Conservation (phyloP, 108 stramenopile genomes). For the Mediolabrus comicus region DNA sequence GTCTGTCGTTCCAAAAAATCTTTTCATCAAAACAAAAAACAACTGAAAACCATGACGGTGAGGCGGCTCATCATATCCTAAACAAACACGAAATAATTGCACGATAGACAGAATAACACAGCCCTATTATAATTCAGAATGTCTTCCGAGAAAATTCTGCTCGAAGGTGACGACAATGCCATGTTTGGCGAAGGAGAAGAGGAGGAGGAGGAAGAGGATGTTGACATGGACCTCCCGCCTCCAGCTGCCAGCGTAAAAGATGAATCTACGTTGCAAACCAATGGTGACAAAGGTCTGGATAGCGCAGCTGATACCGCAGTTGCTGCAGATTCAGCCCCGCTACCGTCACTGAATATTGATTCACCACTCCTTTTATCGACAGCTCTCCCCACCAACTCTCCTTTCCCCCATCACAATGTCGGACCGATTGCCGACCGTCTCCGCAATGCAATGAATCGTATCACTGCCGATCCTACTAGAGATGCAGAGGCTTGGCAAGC, state of each 20-base stretch:
- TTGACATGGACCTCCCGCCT: slow-evolving; percentile 6
- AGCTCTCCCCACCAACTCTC: slow-evolving; percentile 42
- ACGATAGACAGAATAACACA: too few relatives aligned
- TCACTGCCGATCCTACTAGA: slow-evolving; percentile 51
- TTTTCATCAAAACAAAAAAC: too few relatives aligned
- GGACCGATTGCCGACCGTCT: slow-evolving; percentile 76
- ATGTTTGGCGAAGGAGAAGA: slow-evolving; percentile 44
- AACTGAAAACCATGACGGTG: too few relatives aligned
- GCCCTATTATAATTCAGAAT: background rate
- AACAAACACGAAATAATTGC: too few relatives aligned
- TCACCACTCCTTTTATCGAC: slow-evolving; percentile 38
- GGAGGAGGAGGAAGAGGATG: slow-evolving; percentile 43
- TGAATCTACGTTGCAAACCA: background rate
- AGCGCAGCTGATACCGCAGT: background rate
- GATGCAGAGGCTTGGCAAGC: slow-evolving; percentile 89
- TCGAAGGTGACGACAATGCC: slow-evolving; percentile 36
- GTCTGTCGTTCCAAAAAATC: background rate
- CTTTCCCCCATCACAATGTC: slow-evolving; percentile 76
- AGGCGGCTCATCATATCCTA: too few relatives aligned
- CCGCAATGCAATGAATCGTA: slow-evolving; percentile 78
- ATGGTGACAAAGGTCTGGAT: background rate
- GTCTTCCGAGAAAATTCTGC: slow-evolving; percentile 20
- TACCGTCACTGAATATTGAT: background rate
- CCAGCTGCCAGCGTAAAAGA: slow-evolving; percentile 11
- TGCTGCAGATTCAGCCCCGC: background rate